Base-by-base conservation (phyloP, 179 eudicot genomes). In the Gypsophila paniculata region DNA sequence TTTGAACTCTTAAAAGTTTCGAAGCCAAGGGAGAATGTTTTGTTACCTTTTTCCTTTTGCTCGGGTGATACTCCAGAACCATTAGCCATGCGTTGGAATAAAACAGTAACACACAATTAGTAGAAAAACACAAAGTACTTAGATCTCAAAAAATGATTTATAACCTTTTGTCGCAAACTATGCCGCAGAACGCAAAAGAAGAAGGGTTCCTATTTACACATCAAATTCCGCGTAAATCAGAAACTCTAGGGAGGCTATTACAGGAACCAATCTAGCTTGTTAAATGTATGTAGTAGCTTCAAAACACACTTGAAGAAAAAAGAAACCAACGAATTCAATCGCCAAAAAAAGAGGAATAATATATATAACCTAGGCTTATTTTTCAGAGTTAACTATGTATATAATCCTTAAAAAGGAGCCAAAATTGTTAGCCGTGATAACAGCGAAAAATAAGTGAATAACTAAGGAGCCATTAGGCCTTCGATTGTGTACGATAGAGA, bases 401-500 rank as follows among this genome's bases (percentile, higher is more conserved):
- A 46, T 2, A 54, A 53, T 52, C 48, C 48, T 72, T 29, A 46
- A 29, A 29, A 18, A 76, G 34, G 69, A 46, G 58, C 72, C 79
- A 79, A 75, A 79, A 79, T 66, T 75, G 49, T 36, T 75, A 15
- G 57, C 48, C 52, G 26, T 29, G 34, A 60, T 58, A 59, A 73
- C 61, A 75, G 32, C 67, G 36, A 75, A 22, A 29, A 61, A 51
- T 26, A 15, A 75, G 62, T 71, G 54, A 36, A 36, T 2, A 42
- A 42, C 52, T 83, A 90, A 11, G 92, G 93, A 48, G 96, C 96
- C 96, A 90, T 90, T 10, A 90, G 81, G 49, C 96, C 89, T 80
- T 90, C 96, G 62, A 90, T 90, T 12, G 93, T 90, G 74, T 90
- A 90, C n/a, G 89, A 77, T 58, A 88, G 90, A 48, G 93, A 88